These are phyloP conservation scores for Trichoderma citrinoviride DNA, from an alignment of 2,329 filamentous ascomycete genomes.

Conservation along the genomic window DNA sequence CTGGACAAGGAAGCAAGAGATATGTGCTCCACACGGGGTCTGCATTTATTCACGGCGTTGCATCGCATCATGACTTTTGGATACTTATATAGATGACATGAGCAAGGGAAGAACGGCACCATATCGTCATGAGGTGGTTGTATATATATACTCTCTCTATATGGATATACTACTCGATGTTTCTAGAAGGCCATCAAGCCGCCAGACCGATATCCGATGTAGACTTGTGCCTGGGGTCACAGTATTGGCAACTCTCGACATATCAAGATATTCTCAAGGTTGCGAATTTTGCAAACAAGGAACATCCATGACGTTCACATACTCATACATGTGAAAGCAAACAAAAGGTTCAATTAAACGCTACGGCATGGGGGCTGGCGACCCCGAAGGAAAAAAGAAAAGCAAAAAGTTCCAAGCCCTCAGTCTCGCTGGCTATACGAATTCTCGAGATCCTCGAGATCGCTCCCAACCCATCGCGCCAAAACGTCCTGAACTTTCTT, in stretches of 20 bases:
- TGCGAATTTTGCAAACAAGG: neutral
- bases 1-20: conserved; percentile 10
- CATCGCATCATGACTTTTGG: neutral
- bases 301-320: no score
- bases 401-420: no score
- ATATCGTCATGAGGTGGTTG: neutral
- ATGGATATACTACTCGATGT: neutral
- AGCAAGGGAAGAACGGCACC: neutral
- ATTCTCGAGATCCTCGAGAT: no score
- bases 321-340: no score
- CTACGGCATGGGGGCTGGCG: no score
- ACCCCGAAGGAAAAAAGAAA: no score
- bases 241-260: no score
- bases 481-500: no score
- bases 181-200: neutral
- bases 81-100: conserved; percentile 2
- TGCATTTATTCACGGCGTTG: conserved; percentile 11
- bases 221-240: neutral
- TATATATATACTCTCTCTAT: neutral
- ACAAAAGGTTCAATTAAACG: no score
- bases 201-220: no score
- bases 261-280: neutral
- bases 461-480: no score
- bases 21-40: conserved; percentile 10
- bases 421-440: no score